Conservation (phyloP, 75 land plant genomes). For the Pinus tabuliformis region DNA sequence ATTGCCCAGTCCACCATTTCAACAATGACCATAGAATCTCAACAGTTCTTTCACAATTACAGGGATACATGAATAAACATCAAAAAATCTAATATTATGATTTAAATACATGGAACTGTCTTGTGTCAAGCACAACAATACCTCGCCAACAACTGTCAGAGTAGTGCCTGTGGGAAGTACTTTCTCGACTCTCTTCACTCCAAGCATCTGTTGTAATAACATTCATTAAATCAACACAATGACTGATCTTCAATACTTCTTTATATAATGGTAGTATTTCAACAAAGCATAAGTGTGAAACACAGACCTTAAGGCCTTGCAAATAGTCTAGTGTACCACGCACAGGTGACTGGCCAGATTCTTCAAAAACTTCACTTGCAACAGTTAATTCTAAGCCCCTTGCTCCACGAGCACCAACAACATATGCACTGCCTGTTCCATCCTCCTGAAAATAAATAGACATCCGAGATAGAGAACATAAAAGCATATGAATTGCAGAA, state of each 20-base stretch:
- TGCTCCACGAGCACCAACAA: slow-evolving; percentile 92
- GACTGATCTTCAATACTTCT: not conserved
- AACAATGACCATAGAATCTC: slow-evolving; percentile 1
- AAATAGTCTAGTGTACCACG: slow-evolving; percentile 95
- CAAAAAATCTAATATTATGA: not conserved
- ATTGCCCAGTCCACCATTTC: not conserved
- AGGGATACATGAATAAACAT: not conserved
- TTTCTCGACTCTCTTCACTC: slow-evolving; percentile 93
- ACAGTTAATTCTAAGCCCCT: slow-evolving; percentile 80
- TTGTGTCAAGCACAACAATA: slow-evolving; percentile 17
- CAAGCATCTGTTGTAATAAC: slow-evolving; percentile 76
- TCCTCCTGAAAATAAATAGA: slow-evolving; percentile 60
- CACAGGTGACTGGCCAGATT: slow-evolving; percentile 90
- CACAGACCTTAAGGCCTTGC: slow-evolving; percentile 89
- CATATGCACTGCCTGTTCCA: slow-evolving; percentile 79
- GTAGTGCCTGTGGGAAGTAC: slow-evolving; percentile 93
- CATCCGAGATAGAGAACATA: not conserved
- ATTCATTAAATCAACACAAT: not conserved
- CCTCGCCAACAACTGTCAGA: slow-evolving; percentile 98
- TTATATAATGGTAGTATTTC: not conserved
- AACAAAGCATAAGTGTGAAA: slow-evolving; percentile 1
- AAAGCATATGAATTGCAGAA: not conserved
- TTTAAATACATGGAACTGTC: not conserved
- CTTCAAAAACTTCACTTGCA: slow-evolving; percentile 96
- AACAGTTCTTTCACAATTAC: not conserved